Percentiles rank a stretch among this genome's conserved stretches.
phyloP scores from a whole-genome alignment of 2,329 filamentous ascomycete species.

The Penicillium frequentans region DNA sequence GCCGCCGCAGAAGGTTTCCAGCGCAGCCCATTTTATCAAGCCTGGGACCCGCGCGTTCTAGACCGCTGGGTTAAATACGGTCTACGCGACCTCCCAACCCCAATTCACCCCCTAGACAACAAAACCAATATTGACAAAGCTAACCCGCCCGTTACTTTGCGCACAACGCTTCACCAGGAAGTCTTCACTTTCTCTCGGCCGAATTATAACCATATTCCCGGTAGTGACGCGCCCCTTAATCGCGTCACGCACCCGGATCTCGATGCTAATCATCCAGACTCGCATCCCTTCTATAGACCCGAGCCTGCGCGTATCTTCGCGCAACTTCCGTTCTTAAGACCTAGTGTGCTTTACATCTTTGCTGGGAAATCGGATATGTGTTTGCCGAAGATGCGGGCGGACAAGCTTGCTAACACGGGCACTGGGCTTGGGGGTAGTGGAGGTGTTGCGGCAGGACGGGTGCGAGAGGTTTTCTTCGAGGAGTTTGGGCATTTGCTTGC shows the following conservation, averaged over 20 bases:
- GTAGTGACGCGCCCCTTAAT: slow-evolving; percentile 36
- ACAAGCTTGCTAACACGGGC: slow-evolving; percentile 44
- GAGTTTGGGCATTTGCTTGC: slow-evolving; percentile 76
- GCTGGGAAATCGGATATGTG: slow-evolving; percentile 45
- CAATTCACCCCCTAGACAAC: slow-evolving; percentile 34
- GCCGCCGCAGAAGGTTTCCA: slow-evolving; percentile 68
- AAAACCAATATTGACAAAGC: slow-evolving; percentile 8
- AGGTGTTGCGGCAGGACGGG: slow-evolving; percentile 66
- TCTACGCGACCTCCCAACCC: slow-evolving; percentile 70
- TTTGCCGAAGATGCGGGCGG: slow-evolving; percentile 37
- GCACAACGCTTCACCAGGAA: slow-evolving; percentile 85
- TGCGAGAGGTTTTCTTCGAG: slow-evolving; percentile 64
- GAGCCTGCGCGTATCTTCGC: slow-evolving; percentile 41
- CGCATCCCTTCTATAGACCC: slow-evolving; percentile 46
- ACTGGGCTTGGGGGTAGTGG: slow-evolving; percentile 42
- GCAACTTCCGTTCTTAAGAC: slow-evolving; percentile 45
- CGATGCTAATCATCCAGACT: slow-evolving; percentile 28
- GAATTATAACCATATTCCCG: slow-evolving; percentile 60
- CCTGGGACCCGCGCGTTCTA: slow-evolving; percentile 80
- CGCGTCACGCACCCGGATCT: slow-evolving; percentile 49
- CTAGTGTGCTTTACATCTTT: slow-evolving; percentile 48
- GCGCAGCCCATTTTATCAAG: slow-evolving; percentile 71
- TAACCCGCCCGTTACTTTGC: slow-evolving; percentile 61
- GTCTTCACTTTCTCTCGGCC: slow-evolving; percentile 57
- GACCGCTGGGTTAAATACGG: slow-evolving; percentile 72